Evolutionary conservation across 2,329 filamentous ascomycete species (phyloP).

Genomic region (Plenodomus tracheiphilus): DNA sequence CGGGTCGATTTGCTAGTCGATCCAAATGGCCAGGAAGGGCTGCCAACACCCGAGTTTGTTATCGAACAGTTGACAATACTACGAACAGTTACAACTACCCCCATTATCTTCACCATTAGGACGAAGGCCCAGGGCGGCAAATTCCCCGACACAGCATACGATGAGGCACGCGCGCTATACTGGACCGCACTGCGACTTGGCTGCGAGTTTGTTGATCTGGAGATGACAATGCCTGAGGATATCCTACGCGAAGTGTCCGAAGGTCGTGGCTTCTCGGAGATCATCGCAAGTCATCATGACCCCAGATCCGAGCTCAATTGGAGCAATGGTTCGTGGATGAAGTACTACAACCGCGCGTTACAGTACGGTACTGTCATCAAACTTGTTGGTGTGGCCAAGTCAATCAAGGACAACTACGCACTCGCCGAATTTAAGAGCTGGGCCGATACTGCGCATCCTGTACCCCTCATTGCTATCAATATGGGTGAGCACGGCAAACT

Average conservation of each 20-base stretch:
- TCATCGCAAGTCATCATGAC: slow-evolving; percentile 97
- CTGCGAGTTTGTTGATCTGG: slow-evolving; percentile 89
- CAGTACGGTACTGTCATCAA: slow-evolving; percentile 94
- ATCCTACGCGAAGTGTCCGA: slow-evolving; percentile 71
- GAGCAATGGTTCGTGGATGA: slow-evolving; percentile 90
- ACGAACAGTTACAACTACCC: slow-evolving; percentile 70
- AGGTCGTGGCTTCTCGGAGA: slow-evolving; percentile 72
- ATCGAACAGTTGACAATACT: slow-evolving; percentile 80
- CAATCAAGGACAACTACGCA: slow-evolving; percentile 82
- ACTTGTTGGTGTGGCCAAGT: slow-evolving; percentile 79
- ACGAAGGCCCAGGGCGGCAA: slow-evolving; percentile 84
- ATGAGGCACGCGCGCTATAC: slow-evolving; percentile 76
- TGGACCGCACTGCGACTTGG: slow-evolving; percentile 77
- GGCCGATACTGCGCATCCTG: slow-evolving; percentile 72
- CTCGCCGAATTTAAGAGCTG: slow-evolving; percentile 79
- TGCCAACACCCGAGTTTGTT: slow-evolving; percentile 74
- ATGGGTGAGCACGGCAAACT: slow-evolving; percentile 89
- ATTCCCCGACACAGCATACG: slow-evolving; percentile 76
- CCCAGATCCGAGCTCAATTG: slow-evolving; percentile 77
- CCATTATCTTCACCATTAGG: slow-evolving; percentile 90
- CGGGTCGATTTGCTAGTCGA: slow-evolving; percentile 89
- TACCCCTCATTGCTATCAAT: slow-evolving; percentile 92
- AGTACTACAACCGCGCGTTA: slow-evolving; percentile 85
- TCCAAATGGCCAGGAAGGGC: slow-evolving; percentile 58
- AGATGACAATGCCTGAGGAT: slow-evolving; percentile 82